These are phyloP conservation scores for Zygosaccharomyces kombuchaensis DNA, from an alignment of 805 yeast genomes.

Conservation along the genomic window DNA sequence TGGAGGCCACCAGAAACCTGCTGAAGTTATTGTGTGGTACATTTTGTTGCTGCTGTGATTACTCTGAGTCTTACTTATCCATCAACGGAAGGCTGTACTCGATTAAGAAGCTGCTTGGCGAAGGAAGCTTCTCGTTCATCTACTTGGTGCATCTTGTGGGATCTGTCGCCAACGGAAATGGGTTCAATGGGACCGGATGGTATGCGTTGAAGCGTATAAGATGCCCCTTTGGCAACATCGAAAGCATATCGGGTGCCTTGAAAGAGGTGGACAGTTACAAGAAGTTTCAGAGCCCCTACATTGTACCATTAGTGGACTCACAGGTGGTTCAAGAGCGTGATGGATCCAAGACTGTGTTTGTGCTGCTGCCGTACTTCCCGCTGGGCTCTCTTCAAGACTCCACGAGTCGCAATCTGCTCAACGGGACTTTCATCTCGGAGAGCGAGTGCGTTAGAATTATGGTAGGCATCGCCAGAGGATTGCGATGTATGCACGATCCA, in stretches of 20 bases:
- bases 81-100: conserved; percentile 60
- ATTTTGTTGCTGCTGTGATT: conserved; percentile 29
- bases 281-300: conserved; percentile 62
- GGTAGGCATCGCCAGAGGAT: conserved; percentile 68
- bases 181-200: conserved; percentile 26
- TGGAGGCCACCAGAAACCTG: conserved; percentile 11
- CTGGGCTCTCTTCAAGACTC: conserved; percentile 75
- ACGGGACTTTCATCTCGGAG: conserved; percentile 52
- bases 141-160: conserved; percentile 59
- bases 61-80: conserved; percentile 48
- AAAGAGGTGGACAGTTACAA: conserved; percentile 72
- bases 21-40: conserved; percentile 21
- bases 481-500: conserved; percentile 63
- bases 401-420: conserved; percentile 61
- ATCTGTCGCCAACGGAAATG: conserved; percentile 27
- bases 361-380: conserved; percentile 73
- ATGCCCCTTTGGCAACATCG: conserved; percentile 76
- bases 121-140: conserved; percentile 85
- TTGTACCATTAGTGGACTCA: conserved; percentile 68
- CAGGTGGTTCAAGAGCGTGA: conserved; percentile 66
- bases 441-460: conserved; percentile 57
- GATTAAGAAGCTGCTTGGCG: conserved; percentile 73
- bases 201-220: conserved; percentile 82
- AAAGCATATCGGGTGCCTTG: conserved; percentile 68
- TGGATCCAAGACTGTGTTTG: conserved; percentile 74